These are phyloP conservation scores for Zangia roseola DNA, from an alignment of 768 basidiomycete species.

Conservation along the genomic window DNA sequence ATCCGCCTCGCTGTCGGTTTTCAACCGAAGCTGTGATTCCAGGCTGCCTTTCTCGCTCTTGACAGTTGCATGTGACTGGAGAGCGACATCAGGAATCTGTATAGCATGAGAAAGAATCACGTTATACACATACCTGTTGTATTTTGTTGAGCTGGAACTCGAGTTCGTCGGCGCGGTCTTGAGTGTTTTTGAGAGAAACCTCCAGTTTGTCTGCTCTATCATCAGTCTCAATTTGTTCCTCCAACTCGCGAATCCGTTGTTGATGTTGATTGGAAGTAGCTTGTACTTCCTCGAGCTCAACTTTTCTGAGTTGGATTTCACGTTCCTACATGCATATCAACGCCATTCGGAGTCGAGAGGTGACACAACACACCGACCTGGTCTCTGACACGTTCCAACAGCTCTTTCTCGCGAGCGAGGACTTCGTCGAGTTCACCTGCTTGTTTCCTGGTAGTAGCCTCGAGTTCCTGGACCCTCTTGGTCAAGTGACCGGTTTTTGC, in stretches of 20 bases:
- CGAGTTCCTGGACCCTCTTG: slow-evolving; percentile 42
- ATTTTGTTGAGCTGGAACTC: slow-evolving; percentile 80
- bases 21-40: slow-evolving; percentile 44
- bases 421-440: slow-evolving; percentile 40
- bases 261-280: slow-evolving; percentile 53
- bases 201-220: slow-evolving; percentile 78
- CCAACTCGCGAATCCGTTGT: slow-evolving; percentile 64
- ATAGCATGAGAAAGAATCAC: background rate
- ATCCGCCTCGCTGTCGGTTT: slow-evolving; percentile 43
- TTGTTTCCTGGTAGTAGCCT: slow-evolving; percentile 37
- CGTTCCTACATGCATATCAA: slow-evolving; percentile 53
- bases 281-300: slow-evolving; percentile 50
- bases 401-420: slow-evolving; percentile 50
- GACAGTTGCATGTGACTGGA: slow-evolving; percentile 53
- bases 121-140: slow-evolving; percentile 56
- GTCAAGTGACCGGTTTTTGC: slow-evolving; percentile 39
- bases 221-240: slow-evolving; percentile 82
- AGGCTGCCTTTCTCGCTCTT: slow-evolving; percentile 63
- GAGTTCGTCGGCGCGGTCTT: slow-evolving; percentile 79
- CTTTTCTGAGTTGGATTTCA: slow-evolving; percentile 65
- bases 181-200: slow-evolving; percentile 69
- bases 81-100: background rate
- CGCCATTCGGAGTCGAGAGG: background rate
- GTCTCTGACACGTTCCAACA: slow-evolving; percentile 32
- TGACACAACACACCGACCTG: slow-evolving; percentile 29